Evolutionary conservation across 805 yeast species (phyloP).

Genomic region (Starmerella floricola): DNA sequence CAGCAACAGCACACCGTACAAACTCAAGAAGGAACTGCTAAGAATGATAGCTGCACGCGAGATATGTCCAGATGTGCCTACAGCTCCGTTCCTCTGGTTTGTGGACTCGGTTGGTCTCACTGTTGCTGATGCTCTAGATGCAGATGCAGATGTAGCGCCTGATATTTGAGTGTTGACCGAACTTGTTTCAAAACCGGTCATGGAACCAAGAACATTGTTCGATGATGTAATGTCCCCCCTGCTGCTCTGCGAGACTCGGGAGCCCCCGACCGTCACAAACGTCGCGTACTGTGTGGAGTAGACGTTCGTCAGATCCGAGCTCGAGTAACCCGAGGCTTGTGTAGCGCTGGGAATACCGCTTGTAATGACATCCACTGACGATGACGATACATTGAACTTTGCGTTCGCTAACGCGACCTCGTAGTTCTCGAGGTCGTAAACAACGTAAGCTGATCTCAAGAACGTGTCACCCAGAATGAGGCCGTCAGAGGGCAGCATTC

Average conservation of each 20-base stretch:
- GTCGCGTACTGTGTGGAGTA: constrained; percentile 9
- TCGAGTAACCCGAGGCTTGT: constrained; percentile 20
- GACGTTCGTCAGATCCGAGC: constrained; percentile 5
- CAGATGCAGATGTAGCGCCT: too few relatives aligned
- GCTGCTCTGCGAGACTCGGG: background rate
- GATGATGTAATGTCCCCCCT: too few relatives aligned
- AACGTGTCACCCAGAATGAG: constrained; percentile 53
- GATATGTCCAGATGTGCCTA: too few relatives aligned
- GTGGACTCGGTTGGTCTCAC: too few relatives aligned
- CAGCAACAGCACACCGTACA: background rate
- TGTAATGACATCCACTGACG: constrained; percentile 25
- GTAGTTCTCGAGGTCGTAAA: constrained; percentile 48
- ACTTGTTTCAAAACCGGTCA: too few relatives aligned
- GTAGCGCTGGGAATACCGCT: constrained; percentile 25
- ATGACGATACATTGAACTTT: constrained; percentile 21
- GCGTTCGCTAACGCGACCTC: constrained; percentile 47
- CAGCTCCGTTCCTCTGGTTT: too few relatives aligned
- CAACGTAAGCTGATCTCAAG: constrained; percentile 52
- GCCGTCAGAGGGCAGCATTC: constrained; percentile 24
- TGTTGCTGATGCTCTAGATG: too few relatives aligned
- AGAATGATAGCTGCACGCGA: background rate
- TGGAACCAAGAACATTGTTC: too few relatives aligned
- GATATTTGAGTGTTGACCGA: too few relatives aligned
- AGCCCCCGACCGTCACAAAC: constrained; percentile 2
- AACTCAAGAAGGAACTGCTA: background rate